Evolutionary conservation across 148 eudicot genomes (phyloP), one percentile per base, ranked within the genome.

Genomic region (Rhododendron williamsianum): DNA sequence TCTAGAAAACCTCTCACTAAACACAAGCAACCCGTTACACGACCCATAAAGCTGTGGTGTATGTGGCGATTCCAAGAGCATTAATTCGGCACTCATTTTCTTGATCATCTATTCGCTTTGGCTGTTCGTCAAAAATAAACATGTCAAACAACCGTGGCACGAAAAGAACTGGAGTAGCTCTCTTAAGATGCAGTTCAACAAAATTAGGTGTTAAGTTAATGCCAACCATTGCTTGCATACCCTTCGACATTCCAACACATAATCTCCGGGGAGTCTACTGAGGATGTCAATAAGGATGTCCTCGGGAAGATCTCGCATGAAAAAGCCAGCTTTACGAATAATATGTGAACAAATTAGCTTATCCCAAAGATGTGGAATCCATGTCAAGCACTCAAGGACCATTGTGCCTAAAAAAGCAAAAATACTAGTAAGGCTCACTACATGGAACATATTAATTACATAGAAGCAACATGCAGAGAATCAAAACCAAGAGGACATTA

Each of bases 331-430:
- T 33, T 23, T 23, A 16, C 36, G 78, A 16, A 43, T 1, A 46
- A 2, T 18, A 46, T 12, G 15, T 11, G 21, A 78, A 46, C 23
- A 10, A 78, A 78, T 12, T 45, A 38, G 13, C 56, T n/a, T 51
- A 78, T 15, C 15, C 56, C 52, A 78, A 78, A 78, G 82, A 46
- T 49, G 60, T 25, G 36, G 60, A 80, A 80, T 80, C 82, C 82
- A 27, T n/a, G 63, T 80, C 19, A 48, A 48, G 60, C 60, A 80
- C 41, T 46, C 38, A 27, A 80, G 2, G 35, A 10, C 63, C 82
- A 80, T 80, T 9, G 18, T 12, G 4, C 16, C 82, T 13, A 36
- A n/a, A 80, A 2, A 80, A 80, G 11, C 21, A 80, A 4, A 25
- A 48, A 49, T 9, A 38, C 3, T 0, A 52, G 4, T 3, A 16